Base-by-base conservation (phyloP, 345 rosid genomes). In the Rhodomyrtus tomentosa region DNA sequence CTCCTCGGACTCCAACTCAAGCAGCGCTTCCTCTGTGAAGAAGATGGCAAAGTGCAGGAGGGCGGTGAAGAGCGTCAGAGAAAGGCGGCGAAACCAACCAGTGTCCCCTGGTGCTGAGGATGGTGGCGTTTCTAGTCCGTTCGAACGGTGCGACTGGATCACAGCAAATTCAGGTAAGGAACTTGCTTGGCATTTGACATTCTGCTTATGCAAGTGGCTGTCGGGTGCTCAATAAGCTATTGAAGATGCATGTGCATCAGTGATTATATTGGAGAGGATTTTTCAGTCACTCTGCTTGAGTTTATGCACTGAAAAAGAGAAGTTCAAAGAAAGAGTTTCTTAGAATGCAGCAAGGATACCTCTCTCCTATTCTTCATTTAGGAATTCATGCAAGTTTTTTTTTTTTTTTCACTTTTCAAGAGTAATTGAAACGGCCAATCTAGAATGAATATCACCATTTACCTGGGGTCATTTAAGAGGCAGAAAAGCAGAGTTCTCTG, bases 101-200 rank as follows among this genome's bases (percentile, higher is more conserved):
- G 89, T 84, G 53, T 89, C 84, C 48, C 50, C 85, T 24, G 90
- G 87, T 76, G 85, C 87, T 58, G 84, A 83, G 36, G 85, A 49
- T 29, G 86, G 52, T 8, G 94, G 73, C n/a, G 83, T 55, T 20
- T 80, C 89, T 58, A 88, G 90, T 85, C 93, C 93, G 62, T 89
- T 86, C 84, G 94, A 91, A 91, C 92, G 95, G 86, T 96, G 99
- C 87, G 98, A 94, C 85, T 96, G 98, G 99, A 94, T 94, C 90
- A 96, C 98, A 50, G 91, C 94, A 12, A 89, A 91, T 84, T 94
- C 99, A 53, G 98, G 99, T 96, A 73, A 88, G 76, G 25, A 36
- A 2, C 45, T 68, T 68, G 88, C 15, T 59, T 68, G 12, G 38
- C 84, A 15, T 72, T 15, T 54, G 24, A 12, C 55, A 36, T 18